These are phyloP conservation scores for Carex sylvatica DNA, from an alignment of 202 grass and related monocot species.

Conservation along the genomic window DNA sequence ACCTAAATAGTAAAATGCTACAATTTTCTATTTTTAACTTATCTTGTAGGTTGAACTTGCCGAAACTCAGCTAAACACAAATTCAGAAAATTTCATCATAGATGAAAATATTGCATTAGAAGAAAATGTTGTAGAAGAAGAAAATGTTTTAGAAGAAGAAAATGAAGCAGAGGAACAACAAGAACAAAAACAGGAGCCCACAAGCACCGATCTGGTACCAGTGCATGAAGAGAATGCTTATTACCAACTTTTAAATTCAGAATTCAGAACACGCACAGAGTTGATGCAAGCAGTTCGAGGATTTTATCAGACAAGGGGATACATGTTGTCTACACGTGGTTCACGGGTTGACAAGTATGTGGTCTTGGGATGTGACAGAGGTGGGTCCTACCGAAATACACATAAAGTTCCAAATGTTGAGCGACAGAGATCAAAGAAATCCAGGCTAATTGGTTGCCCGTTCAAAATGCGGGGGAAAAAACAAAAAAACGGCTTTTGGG, in stretches of 20 bases:
- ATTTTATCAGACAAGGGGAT: neutral
- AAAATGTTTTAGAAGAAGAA: neutral
- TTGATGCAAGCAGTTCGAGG: constrained; percentile 4
- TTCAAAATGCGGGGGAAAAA: constrained; percentile 16
- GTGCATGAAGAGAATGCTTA: neutral
- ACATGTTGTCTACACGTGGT: neutral
- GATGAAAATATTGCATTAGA: constrained; percentile 5
- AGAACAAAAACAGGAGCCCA: constrained; percentile 5
- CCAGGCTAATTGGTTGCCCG: constrained; percentile 11
- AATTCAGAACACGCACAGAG: constrained; percentile 18
- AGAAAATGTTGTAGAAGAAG: neutral
- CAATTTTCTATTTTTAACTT: neutral
- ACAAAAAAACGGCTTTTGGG: constrained; percentile 11
- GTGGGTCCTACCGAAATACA: constrained; percentile 17
- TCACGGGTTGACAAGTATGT: constrained; percentile 18
- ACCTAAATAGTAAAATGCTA: neutral
- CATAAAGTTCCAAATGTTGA: constrained; percentile 9
- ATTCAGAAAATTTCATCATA: neutral
- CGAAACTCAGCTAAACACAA: neutral
- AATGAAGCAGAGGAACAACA: neutral
- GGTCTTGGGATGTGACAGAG: constrained; percentile 18
- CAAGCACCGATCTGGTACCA: neutral
- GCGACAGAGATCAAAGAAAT: constrained; percentile 6
- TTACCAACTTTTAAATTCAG: constrained; percentile 2
- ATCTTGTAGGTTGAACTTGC: neutral